Evolutionary conservation across 2,329 filamentous ascomycete genomes (phyloP), one percentile per base, ranked within the genome.

Genomic region (Ophiostoma sp.): DNA sequence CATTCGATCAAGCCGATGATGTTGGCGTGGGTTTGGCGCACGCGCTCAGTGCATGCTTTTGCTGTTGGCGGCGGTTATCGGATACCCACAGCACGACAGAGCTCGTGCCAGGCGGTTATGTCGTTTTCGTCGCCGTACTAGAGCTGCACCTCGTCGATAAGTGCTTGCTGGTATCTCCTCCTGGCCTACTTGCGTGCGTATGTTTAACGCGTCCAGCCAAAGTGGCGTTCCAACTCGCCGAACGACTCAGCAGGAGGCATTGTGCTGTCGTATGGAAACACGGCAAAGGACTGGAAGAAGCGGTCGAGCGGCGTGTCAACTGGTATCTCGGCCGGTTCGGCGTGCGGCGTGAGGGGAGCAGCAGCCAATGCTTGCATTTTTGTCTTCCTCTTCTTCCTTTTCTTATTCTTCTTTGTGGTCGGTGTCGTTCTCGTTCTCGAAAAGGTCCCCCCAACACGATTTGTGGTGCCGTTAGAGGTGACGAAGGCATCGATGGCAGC

Each of bases 1-100:
- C 72, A 75, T 42, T 64, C 11, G 25, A 74, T 17, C 1, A 75
- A 39, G 42, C 74, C 74, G 22, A 74, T 45, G 12, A 75, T 72
- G 52, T 75, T 75, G 70, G 74, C 74, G 15, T 75, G 72, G 0
- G 42, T 72, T 0, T 12, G 36, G 1, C 66, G 48, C 12, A 75
- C 1, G 12, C 48, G 72, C 57, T 68, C 25, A 11, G 22, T 31
- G 28, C 72, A 75, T 5, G 9, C 36, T 1, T 11, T 1, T 2
- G 17, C 11, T 12, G 69, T 31, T 3, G 50, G 12, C 0, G 72
- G 72, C 17, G 66, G 72, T 1, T 70, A 8, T 6, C 3, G 5
- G 19, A 72, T 36, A 15, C 50, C 70, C 17, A 75, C 50, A 1
- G 72, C 70, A 4, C 66, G 50, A 42, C 50, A 74, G 6, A 75